phyloP scores from a whole-genome alignment of 2,329 filamentous ascomycete genomes.

The Fusarium longipes region DNA sequence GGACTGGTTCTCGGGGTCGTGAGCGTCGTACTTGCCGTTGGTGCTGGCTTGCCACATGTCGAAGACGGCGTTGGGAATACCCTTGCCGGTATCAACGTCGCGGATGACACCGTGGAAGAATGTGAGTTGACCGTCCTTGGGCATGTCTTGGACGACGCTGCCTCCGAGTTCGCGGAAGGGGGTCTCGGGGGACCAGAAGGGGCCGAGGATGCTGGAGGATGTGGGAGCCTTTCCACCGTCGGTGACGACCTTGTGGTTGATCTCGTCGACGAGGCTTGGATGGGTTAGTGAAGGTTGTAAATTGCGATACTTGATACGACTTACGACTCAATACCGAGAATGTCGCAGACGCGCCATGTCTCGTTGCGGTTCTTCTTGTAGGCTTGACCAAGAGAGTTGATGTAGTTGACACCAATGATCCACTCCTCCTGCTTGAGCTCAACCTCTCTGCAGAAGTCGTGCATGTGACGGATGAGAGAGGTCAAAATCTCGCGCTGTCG shows the following conservation, averaged over 20 bases:
- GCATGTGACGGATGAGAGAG: constrained; percentile 75
- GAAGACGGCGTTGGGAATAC: constrained; percentile 74
- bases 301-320: constrained; percentile 44
- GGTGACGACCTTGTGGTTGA: constrained; percentile 71
- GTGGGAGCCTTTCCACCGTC: constrained; percentile 72
- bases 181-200: constrained; percentile 81
- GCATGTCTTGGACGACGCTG: constrained; percentile 72
- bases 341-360: constrained; percentile 77
- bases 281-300: not conserved
- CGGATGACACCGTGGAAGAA: constrained; percentile 77
- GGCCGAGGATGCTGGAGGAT: constrained; percentile 80
- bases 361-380: constrained; percentile 78
- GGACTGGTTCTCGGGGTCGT: constrained; percentile 76
- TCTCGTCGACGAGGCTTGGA: constrained; percentile 56
- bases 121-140: constrained; percentile 68
- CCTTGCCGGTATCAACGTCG: constrained; percentile 73
- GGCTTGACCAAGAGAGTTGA: constrained; percentile 79
- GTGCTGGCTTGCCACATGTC: constrained; percentile 83
- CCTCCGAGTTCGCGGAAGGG: constrained; percentile 76
- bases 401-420: constrained; percentile 78
- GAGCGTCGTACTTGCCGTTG: constrained; percentile 82
- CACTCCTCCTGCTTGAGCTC: constrained; percentile 82
- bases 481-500: constrained; percentile 72
- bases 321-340: constrained; percentile 78
- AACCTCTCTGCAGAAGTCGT: constrained; percentile 82